A percentile compares a stretch with the other conserved stretches of the same genome.
Conservation (phyloP, 78 protist species). For the Dictyostelium intermedium region DNA sequence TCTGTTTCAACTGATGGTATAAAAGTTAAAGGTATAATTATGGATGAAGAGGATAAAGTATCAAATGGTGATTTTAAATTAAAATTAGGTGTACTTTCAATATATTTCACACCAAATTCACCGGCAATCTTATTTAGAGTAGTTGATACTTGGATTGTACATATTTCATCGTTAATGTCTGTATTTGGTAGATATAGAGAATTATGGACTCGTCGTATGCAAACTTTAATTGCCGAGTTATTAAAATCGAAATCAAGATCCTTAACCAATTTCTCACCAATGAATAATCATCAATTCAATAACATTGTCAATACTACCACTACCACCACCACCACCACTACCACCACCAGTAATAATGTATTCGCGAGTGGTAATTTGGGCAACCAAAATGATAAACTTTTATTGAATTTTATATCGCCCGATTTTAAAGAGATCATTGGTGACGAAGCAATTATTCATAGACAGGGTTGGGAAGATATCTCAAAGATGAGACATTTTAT, state of each 20-base stretch:
- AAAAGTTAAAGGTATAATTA: conserved; percentile 20
- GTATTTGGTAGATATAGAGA: conserved; percentile 59
- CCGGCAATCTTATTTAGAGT: conserved; percentile 55
- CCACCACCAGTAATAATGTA: neutral
- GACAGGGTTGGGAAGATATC: conserved; percentile 68
- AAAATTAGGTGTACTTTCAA: neutral
- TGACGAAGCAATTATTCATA: conserved; percentile 68
- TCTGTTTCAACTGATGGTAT: conserved; percentile 30
- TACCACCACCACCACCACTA: neutral
- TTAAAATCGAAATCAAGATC: conserved; percentile 15
- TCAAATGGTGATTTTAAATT: conserved; percentile 25
- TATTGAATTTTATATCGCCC: conserved; percentile 51
- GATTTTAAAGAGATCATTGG: conserved; percentile 79
- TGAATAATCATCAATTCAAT: neutral
- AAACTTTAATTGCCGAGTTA: conserved; percentile 44
- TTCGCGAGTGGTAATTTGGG: neutral
- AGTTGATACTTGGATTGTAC: conserved; percentile 48
- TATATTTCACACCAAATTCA: conserved; percentile 43
- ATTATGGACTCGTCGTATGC: conserved; percentile 60
- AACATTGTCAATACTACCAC: neutral
- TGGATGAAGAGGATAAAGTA: neutral
- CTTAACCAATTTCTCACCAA: neutral
- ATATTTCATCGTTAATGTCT: conserved; percentile 8
- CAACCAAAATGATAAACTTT: neutral
- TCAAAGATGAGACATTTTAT: conserved; percentile 40